Base-by-base conservation (phyloP, 2,329 filamentous ascomycete species). In the Clonostachys byssicola region DNA sequence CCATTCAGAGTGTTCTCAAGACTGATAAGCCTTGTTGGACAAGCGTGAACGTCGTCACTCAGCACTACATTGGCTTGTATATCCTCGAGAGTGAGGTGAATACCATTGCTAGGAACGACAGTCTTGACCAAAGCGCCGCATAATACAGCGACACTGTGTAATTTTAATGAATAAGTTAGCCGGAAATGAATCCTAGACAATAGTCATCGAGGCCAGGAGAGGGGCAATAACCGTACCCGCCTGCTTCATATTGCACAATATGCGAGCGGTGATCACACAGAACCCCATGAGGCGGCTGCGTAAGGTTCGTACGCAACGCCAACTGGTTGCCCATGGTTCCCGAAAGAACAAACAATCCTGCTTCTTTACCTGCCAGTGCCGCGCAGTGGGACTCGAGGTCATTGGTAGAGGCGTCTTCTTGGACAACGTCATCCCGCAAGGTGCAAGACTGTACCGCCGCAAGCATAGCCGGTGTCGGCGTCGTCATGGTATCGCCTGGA, bases 301-400 rank as follows among this genome's bases (percentile, higher is more conserved):
- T 78, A 13, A 96, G 76, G 49, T 94, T 86, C 2, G 88, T 78
- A 38, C 92, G 83, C 40, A 96, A 76, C 1, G 87, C 85, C 16
- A 96, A 74, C 64, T 96, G 91, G 68, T 96, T 96, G 39, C 90
- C 91, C 91, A 96, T 96, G 5, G 92, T 96, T 5, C 92, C 92
- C 0, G 89, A 94, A 49, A 95, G 75, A 47, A 96, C 89, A 46
- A 96, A 84, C 5, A 96, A 74, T 0, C 81, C 87, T 8, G 82
- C 83, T 58, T 91, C 85, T 56, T 95, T 91, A 55, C 82, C 82
- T 1, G 89, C 81, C 5, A 95, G 76, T 34, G 77, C 62, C 16
- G 90, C 89, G 41, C 95, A 77, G 62, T 88, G 85, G 42, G 76
- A 68, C 64, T 96, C 88, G 39, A 97, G 81, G 20, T 80, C 75